Base-by-base conservation (phyloP, 441 rosid genomes). In the Croton laevigatus region DNA sequence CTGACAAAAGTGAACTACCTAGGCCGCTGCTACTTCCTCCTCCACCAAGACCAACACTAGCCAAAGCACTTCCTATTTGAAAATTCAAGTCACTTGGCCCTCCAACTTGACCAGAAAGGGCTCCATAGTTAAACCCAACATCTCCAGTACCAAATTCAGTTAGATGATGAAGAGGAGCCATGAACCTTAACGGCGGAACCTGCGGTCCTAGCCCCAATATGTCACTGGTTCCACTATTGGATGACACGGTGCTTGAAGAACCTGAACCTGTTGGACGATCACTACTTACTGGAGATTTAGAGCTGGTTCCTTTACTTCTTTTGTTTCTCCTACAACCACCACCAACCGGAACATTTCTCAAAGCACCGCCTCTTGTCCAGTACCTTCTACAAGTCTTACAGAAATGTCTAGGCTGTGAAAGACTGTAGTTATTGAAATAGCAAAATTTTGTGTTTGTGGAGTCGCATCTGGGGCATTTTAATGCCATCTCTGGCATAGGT, bases 291-390 rank as follows among this genome's bases (percentile, higher is more conserved):
- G 87, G 82, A 12, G 88, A 81, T 34, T 85, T 82, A 13, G 88
- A 84, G 81, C 79, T 81, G 48, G 82, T 84, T 37, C 85, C 86
- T 78, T 91, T 94, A 78, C 81, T 82, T 76, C 94, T 84, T 76
- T 91, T 87, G 88, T 94, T 91, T 81, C 98, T 86, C 76, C 97
- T 49, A 79, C 90, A 90, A 3, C 98, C 98, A 14, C 98, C 98
- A 0, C 97, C 98, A 0, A 94, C 95, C 0, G 98, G 98, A 63
- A 94, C 97, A 63, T 73, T 94, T 23, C 97, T 83, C 17, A 94
- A 78, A 61, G 98, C 89, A n/a, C 97, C 97, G 0, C 97, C 97
- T 77, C 96, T 81, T 14, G 98, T 94, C 98, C 98, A 94, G 88
- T 94, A 94, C 83, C 97, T 80, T 59, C 97, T 79, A 75, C 98